Percentiles rank a stretch among this genome's conserved stretches.
Conservation (phyloP, 495 filamentous ascomycete species). For the Aspergillus leporis region DNA sequence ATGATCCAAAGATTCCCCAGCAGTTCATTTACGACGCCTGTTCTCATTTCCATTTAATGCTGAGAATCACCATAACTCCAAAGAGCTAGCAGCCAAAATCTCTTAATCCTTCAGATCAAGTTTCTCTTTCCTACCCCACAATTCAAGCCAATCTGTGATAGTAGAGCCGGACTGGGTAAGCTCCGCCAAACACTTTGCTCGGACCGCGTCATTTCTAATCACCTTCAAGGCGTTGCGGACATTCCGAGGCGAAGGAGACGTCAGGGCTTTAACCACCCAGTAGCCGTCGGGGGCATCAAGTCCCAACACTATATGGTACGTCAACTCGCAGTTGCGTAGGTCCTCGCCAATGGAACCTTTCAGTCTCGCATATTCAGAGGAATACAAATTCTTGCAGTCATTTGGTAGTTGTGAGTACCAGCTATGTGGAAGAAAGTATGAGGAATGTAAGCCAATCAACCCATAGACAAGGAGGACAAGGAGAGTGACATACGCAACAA, state of each 20-base stretch:
- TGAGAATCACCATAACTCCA: no score
- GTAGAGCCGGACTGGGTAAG: conserved; percentile 16
- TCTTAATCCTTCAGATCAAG: conserved; percentile 16
- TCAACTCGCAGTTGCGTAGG: conserved; percentile 31
- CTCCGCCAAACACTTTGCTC: conserved; percentile 18
- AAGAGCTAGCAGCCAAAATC: no score
- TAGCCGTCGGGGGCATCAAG: conserved; percentile 22
- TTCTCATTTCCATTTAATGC: no score
- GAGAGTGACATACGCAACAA: conserved; percentile 20
- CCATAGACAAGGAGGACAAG: not conserved
- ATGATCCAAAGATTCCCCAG: no score
- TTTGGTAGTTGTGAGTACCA: conserved; percentile 36
- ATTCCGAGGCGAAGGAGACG: conserved; percentile 21
- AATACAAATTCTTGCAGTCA: conserved; percentile 37
- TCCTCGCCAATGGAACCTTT: conserved; percentile 34
- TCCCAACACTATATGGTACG: conserved; percentile 32
- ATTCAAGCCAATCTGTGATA: conserved; percentile 21
- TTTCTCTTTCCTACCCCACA: conserved; percentile 24
- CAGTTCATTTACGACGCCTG: no score
- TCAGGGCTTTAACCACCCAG: conserved; percentile 19
- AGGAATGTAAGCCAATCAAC: not conserved
- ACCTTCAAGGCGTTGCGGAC: conserved; percentile 21
- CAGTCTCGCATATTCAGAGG: conserved; percentile 27
- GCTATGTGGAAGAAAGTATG: conserved; percentile 10
- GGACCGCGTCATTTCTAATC: conserved; percentile 20